Conservation (phyloP, 371 early-diverging fungal genomes). For the Haplosporangium sp. region DNA sequence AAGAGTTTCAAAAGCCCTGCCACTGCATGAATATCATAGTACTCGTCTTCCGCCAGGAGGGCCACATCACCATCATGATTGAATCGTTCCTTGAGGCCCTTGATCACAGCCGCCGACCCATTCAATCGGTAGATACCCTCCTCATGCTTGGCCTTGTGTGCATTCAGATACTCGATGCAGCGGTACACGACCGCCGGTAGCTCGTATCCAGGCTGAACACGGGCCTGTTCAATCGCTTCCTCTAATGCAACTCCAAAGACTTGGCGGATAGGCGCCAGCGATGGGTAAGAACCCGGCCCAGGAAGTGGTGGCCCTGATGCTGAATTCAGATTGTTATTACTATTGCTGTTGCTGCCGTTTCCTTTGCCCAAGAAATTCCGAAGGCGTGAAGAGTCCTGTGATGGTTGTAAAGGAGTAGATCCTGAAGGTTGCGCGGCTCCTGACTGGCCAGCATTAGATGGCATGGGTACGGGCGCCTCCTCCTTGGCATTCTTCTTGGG, state of each 20-base stretch:
- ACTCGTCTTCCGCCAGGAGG: constrained; percentile 62
- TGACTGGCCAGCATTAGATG: constrained; percentile 7
- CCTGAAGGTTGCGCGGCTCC: constrained; percentile 1
- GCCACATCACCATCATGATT: constrained; percentile 68
- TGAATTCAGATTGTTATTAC: background rate
- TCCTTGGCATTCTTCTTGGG: constrained; percentile 48
- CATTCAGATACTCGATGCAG: constrained; percentile 95
- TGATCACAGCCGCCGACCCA: constrained; percentile 82
- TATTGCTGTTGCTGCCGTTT: constrained; percentile 12
- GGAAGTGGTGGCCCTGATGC: constrained; percentile 1
- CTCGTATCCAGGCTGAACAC: constrained; percentile 76
- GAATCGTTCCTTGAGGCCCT: constrained; percentile 79
- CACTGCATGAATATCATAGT: constrained; percentile 91
- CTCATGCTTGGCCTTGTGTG: constrained; percentile 80
- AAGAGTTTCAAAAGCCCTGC: constrained; percentile 93
- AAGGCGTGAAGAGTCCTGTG: constrained; percentile 33
- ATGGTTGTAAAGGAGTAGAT: constrained; percentile 1
- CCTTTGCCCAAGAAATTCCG: constrained; percentile 43
- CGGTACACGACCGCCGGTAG: constrained; percentile 94
- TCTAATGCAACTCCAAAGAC: constrained; percentile 82
- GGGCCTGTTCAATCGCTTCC: constrained; percentile 69
- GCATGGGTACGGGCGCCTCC: constrained; percentile 7
- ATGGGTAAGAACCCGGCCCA: constrained; percentile 14
- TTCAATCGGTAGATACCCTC: constrained; percentile 97
- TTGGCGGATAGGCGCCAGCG: constrained; percentile 51